Evolutionary conservation across 345 rosid genomes (phyloP).

Genomic region (Salix udensis): DNA sequence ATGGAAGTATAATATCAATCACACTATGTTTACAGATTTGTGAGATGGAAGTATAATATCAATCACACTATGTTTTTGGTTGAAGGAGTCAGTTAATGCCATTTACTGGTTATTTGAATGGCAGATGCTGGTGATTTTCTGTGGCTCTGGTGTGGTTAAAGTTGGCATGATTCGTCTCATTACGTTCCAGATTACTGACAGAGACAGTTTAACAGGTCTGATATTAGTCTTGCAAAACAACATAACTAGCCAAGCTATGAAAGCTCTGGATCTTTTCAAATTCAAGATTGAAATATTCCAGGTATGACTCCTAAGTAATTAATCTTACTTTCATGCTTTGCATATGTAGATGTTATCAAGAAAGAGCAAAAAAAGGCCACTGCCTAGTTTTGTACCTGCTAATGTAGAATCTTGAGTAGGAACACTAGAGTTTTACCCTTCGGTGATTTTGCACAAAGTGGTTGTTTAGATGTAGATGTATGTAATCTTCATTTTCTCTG

Average conservation of each 20-base stretch:
- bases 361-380: background rate
- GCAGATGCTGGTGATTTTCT: conserved; percentile 70
- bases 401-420: no score
- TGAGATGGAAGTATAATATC: background rate
- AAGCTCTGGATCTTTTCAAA: conserved; percentile 61
- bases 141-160: conserved; percentile 62
- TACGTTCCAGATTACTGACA: conserved; percentile 51
- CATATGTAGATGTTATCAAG: background rate
- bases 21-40: background rate
- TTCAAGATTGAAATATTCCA: conserved; percentile 87
- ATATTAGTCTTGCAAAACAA: conserved; percentile 67
- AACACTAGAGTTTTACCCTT: no score
- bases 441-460: background rate
- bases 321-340: background rate
- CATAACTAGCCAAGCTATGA: conserved; percentile 71
- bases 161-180: conserved; percentile 56
- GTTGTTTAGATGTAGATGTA: background rate
- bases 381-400: no score
- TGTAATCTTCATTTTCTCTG: background rate
- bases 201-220: conserved; percentile 57
- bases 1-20: background rate
- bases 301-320: conserved; percentile 32
- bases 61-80: background rate
- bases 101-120: background rate
- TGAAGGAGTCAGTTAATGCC: background rate